phyloP scores from a whole-genome alignment of 257 asterid species.

The Scutellaria minor region DNA sequence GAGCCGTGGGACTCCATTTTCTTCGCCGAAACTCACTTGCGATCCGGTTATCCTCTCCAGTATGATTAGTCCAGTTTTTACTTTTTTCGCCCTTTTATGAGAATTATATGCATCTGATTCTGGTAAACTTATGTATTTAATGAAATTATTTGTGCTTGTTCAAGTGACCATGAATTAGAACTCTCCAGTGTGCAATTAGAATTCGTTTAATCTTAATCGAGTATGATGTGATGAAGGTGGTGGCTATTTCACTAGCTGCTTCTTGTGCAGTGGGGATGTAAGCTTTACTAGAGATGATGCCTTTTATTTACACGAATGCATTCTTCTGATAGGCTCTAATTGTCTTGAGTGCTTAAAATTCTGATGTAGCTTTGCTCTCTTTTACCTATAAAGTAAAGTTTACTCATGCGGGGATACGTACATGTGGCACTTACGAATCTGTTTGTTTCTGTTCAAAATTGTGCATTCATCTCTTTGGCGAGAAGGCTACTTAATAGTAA shows the following conservation, averaged over 20 bases:
- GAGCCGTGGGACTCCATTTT: conserved; percentile 85
- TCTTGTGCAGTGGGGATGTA: conserved; percentile 6
- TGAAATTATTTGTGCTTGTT: conserved; percentile 1
- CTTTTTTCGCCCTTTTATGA: not conserved
- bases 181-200: not conserved
- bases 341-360: not conserved
- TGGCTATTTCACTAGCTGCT: conserved; percentile 6
- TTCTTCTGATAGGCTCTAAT: not conserved
- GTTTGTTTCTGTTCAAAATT: not conserved
- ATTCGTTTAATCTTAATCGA: not conserved
- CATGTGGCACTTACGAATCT: not conserved
- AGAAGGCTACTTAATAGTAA: not conserved
- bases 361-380: not conserved
- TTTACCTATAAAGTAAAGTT: not conserved
- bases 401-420: not conserved
- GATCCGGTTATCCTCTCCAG: conserved; percentile 82
- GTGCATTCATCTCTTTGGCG: not conserved
- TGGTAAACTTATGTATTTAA: not conserved
- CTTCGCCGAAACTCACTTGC: conserved; percentile 80
- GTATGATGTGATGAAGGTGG: conserved; percentile 1
- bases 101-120: conserved; percentile 19
- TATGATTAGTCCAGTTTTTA: conserved; percentile 38
- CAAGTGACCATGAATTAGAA: conserved; percentile 11
- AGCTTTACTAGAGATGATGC: not conserved
- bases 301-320: not conserved